Conservation (phyloP, 2,329 filamentous ascomycete species). For the Arthrobotrys sphaeroides region DNA sequence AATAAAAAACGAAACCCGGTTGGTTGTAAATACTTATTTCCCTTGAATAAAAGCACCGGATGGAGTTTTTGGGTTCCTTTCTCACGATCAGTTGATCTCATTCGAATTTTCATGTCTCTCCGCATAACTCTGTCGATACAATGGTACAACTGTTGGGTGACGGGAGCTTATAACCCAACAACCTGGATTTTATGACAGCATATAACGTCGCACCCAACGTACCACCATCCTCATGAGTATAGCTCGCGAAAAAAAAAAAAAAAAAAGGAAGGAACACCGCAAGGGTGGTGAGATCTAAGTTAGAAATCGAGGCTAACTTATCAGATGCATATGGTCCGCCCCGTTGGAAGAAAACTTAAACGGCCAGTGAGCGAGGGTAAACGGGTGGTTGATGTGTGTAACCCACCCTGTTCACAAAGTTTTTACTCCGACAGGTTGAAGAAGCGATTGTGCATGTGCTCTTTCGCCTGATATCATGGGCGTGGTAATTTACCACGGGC, state of each 20-base stretch:
- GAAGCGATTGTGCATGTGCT: conserved; percentile 1
- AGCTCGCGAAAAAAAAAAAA: not conserved
- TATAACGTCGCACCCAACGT: not conserved
- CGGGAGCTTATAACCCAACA: not conserved
- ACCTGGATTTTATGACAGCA: not conserved
- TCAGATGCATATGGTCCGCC: not conserved
- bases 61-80: not conserved
- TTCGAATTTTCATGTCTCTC: not conserved
- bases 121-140: no score
- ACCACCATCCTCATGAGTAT: not conserved
- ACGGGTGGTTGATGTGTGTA: not conserved
- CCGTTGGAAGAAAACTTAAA: not conserved
- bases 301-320: not conserved
- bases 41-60: conserved; percentile 11
- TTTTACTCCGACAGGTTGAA: conserved; percentile 4
- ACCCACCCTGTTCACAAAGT: not conserved
- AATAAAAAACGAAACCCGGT: not conserved
- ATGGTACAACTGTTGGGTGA: no score
- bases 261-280: no score
- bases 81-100: not conserved
- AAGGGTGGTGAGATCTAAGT: not conserved
- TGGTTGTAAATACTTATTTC: conserved; percentile 4
- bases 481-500: not conserved
- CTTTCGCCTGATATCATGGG: not conserved
- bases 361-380: not conserved